These are phyloP conservation scores for Mucor mucedo DNA, from an alignment of 371 early-diverging fungal species.

Conservation along the genomic window DNA sequence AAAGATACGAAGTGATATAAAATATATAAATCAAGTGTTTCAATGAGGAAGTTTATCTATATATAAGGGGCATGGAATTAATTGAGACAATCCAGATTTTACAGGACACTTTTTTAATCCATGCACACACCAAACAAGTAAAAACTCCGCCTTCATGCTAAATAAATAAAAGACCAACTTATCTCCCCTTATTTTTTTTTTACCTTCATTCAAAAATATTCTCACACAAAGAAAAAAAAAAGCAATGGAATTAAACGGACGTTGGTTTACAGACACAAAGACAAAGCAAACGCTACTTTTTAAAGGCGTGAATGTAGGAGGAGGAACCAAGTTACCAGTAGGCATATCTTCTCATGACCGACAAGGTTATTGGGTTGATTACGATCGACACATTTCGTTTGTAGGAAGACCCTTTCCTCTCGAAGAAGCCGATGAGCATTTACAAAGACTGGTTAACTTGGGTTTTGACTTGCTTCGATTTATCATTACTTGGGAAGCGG, in stretches of 20 bases:
- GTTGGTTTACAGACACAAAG: constrained; percentile 65
- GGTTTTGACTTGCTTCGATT: constrained; percentile 84
- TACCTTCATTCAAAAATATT: neutral
- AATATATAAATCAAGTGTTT: too few species aligned
- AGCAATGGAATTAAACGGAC: constrained; percentile 58
- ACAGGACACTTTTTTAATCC: too few species aligned
- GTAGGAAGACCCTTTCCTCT: constrained; percentile 83
- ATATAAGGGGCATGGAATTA: too few species aligned
- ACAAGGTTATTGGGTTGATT: constrained; percentile 60
- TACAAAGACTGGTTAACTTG: constrained; percentile 71
- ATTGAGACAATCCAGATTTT: too few species aligned
- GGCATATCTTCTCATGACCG: constrained; percentile 53
- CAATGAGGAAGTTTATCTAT: too few species aligned
- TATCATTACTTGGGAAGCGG: constrained; percentile 85
- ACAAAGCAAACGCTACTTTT: constrained; percentile 61
- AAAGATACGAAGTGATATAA: too few species aligned
- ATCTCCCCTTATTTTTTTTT: neutral
- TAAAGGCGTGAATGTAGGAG: constrained; percentile 72
- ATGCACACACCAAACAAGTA: too few species aligned
- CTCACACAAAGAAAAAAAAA: neutral
- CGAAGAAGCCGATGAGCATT: constrained; percentile 84
- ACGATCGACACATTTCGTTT: constrained; percentile 62
- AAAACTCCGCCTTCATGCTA: neutral
- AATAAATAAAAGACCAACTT: neutral
- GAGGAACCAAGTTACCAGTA: constrained; percentile 65